Evolutionary conservation across 176 grass and related monocot species (phyloP).

Genomic region (Oryza officinalis): DNA sequence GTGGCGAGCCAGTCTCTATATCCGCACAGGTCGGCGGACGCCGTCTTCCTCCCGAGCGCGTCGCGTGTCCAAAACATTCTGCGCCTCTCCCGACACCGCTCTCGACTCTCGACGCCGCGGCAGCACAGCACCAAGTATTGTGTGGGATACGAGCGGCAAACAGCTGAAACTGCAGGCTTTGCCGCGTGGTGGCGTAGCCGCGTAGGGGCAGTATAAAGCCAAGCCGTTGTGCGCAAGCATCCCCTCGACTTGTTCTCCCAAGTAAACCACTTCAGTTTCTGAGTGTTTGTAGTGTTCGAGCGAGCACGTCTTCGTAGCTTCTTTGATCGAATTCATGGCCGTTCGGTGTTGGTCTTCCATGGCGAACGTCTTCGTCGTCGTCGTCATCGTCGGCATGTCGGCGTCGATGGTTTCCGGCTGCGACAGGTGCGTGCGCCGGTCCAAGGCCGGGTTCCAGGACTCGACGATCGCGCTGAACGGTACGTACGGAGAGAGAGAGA

Average conservation of each 20-base stretch:
- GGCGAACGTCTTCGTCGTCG: neutral
- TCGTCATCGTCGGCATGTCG: neutral
- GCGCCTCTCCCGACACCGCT: neutral
- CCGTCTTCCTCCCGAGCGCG: conserved; percentile 8
- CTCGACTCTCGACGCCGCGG: conserved; percentile 1
- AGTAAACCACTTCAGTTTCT: neutral
- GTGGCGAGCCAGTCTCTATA: neutral
- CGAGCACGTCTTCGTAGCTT: neutral
- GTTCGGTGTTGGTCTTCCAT: neutral
- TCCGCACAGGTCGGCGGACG: neutral
- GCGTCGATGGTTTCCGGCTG: conserved; percentile 23
- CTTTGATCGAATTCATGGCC: conserved; percentile 16
- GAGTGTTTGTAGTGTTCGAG: no score
- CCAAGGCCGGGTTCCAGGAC: conserved; percentile 44
- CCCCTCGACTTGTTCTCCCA: neutral
- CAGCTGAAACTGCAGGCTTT: neutral
- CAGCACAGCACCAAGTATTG: conserved; percentile 22
- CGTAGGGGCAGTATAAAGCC: conserved; percentile 23
- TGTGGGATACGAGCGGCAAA: no score
- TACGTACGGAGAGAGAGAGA: neutral
- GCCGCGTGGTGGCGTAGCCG: conserved; percentile 2
- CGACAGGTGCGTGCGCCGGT: conserved; percentile 58
- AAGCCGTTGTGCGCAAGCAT: neutral
- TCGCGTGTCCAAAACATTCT: conserved; percentile 23
- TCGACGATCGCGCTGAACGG: conserved; percentile 52